phyloP scores from a whole-genome alignment of 2,329 filamentous ascomycete species.

The Ophiostoma sp. region DNA sequence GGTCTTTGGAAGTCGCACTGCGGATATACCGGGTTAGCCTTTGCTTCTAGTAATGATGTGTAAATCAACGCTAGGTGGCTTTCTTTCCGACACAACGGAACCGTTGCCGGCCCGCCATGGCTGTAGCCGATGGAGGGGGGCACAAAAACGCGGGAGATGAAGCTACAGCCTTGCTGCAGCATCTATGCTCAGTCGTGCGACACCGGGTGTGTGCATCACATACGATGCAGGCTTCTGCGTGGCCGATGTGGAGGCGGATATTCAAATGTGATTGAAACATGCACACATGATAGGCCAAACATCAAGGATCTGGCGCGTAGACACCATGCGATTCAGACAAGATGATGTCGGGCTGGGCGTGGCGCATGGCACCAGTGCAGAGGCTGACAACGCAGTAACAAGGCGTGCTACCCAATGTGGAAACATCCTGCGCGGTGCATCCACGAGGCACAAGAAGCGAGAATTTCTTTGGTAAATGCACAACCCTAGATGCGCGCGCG shows the following conservation, averaged over 20 bases:
- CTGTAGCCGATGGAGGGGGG: background rate
- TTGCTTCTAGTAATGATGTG: background rate
- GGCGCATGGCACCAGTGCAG: background rate
- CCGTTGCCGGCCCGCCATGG: background rate
- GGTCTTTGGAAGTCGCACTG: conserved; percentile 30
- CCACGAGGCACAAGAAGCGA: background rate
- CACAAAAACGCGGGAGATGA: background rate
- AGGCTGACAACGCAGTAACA: background rate
- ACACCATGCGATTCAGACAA: background rate
- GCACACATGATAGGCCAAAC: background rate
- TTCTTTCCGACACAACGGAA: background rate
- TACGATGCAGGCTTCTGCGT: background rate
- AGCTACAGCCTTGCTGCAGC: background rate
- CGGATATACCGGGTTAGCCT: background rate
- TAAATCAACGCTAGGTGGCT: background rate
- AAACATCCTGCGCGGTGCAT: conserved; percentile 18
- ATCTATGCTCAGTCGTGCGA: background rate
- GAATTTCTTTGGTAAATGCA: background rate
- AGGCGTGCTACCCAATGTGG: conserved; percentile 12
- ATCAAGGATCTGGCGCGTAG: background rate
- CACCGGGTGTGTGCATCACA: background rate
- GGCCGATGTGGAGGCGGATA: background rate
- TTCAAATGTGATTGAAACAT: background rate
- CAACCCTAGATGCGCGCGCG: conserved; percentile 6
- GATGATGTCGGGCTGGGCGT: background rate